These are phyloP conservation scores for Botryosphaeria dothidea DNA, from an alignment of 2,329 filamentous ascomycete genomes.

Conservation along the genomic window DNA sequence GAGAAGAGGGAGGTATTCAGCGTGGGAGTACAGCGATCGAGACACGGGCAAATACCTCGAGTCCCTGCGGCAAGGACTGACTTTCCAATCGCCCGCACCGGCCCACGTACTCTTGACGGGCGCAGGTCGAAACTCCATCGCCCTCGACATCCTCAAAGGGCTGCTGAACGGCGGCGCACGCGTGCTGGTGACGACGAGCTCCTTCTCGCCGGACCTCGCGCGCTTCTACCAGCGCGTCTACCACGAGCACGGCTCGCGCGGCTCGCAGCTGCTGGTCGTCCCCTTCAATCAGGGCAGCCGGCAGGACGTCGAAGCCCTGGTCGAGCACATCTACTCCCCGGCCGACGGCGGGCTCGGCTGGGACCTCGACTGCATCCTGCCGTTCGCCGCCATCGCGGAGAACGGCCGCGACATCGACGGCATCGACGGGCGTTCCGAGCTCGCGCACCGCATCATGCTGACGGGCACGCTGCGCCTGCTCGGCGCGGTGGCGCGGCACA, in stretches of 20 bases:
- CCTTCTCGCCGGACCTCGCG: constrained; percentile 29
- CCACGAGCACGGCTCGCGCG: constrained; percentile 31
- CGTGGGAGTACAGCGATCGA: background rate
- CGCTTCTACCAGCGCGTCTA: constrained; percentile 40
- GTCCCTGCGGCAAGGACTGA: background rate
- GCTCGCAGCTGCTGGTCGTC: constrained; percentile 38
- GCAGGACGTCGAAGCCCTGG: constrained; percentile 39
- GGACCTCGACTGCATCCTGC: constrained; percentile 44
- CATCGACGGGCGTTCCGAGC: constrained; percentile 37
- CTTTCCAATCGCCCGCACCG: background rate
- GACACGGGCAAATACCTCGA: background rate
- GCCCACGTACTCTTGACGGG: constrained; percentile 37
- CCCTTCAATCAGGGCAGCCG: constrained; percentile 46
- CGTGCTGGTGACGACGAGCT: constrained; percentile 45
- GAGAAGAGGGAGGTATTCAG: background rate
- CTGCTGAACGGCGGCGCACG: constrained; percentile 37
- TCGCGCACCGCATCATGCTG: constrained; percentile 44
- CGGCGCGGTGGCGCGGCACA: constrained; percentile 35
- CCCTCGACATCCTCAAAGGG: constrained; percentile 33
- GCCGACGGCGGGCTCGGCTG: constrained; percentile 29
- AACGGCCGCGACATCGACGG: constrained; percentile 37
- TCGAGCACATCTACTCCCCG: constrained; percentile 39
- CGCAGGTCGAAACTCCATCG: constrained; percentile 40
- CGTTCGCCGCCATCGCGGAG: constrained; percentile 46
- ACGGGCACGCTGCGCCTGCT: constrained; percentile 42